Percentiles rank a stretch among this genome's conserved stretches.
These are phyloP conservation scores for Clavulina sp. DNA, from an alignment of 768 basidiomycete genomes.

Conservation along the genomic window DNA sequence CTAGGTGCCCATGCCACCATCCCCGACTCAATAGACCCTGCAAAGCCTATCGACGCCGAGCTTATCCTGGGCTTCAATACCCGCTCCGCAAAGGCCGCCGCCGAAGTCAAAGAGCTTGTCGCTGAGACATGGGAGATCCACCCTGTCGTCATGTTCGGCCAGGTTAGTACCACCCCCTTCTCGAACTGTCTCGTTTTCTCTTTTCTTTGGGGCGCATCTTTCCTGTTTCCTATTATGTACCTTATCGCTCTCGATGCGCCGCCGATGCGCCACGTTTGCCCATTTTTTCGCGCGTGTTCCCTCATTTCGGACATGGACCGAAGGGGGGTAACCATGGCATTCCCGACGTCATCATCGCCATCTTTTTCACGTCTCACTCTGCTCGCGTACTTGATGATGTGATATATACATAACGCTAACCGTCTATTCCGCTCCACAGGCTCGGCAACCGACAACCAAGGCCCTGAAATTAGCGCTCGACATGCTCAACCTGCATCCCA, in stretches of 20 bases:
- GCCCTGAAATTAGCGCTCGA: constrained; percentile 45
- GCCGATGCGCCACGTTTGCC: constrained; percentile 1
- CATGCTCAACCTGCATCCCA: constrained; percentile 38
- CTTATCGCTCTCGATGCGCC: background rate
- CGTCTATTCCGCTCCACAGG: constrained; percentile 32
- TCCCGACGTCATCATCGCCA: too few species aligned
- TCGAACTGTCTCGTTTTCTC: background rate
- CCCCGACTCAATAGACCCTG: constrained; percentile 45
- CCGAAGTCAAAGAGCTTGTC: constrained; percentile 40
- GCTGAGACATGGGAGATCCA: constrained; percentile 53
- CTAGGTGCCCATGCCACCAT: constrained; percentile 53
- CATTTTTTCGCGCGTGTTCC: too few species aligned
- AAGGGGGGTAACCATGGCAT: too few species aligned
- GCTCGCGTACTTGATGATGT: constrained; percentile 3
- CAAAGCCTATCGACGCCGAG: constrained; percentile 53
- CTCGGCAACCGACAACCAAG: constrained; percentile 32
- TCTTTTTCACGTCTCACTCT: too few species aligned
- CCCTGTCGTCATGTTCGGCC: constrained; percentile 59
- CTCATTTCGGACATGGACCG: too few species aligned
- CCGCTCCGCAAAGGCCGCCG: constrained; percentile 21
- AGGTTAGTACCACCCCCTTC: constrained; percentile 25
- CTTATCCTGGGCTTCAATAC: constrained; percentile 74
- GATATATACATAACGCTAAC: constrained; percentile 1
- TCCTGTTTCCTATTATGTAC: constrained; percentile 2
- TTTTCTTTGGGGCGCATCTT: constrained; percentile 6